Base-by-base conservation (phyloP, 352 stramenopile genomes). In the Phytopythium montanum region DNA sequence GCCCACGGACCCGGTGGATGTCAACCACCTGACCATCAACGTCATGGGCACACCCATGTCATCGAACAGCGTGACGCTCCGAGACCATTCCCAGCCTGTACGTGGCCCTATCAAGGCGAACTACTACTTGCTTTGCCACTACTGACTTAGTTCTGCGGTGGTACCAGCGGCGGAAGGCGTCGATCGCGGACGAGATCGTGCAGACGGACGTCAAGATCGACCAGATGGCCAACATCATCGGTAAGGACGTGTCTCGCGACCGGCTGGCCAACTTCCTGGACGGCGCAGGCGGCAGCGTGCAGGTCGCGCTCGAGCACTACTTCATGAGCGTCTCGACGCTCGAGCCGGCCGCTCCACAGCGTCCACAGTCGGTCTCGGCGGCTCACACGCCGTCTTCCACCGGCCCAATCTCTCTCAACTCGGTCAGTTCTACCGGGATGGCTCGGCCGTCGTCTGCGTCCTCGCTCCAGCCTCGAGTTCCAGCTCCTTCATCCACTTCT, bases 291-390 rank as follows among this genome's bases (percentile, higher is more conserved):
- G 86, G 86, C 23, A 81, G 90, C 57, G 84, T 94, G 6, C 86
- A 95, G 64, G 74, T 94, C 16, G 86, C 86, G n/a, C 38, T 95
- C 31, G 86, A 95, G 61, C 86, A 95, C 61, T 95, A 94, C 73
- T 95, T 95, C 48, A 95, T 95, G 86, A 92, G 71, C 41, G 54
- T 90, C 29, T 89, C 81, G 13, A 77, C 59, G 7, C 31, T 70
- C 19, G 70, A 88, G 7, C 60, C n/a, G 50, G 19, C 51, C 5
- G 25, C 29, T 0, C 56, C 18, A 18, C 38, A 31, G 12, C 58
- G 29, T 10, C 54, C 63, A 21, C 61, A 58, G 23, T 25, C 51
- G 29, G 26, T 42, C 38, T 59, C 36, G 16, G 53, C 53, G 8
- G 38, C 36, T 8, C 45, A 23, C 14, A 6, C 26, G 14, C 25